phyloP scores from a whole-genome alignment of 1,284 basidiomycete species.

The Gymnopus androsaceus region DNA sequence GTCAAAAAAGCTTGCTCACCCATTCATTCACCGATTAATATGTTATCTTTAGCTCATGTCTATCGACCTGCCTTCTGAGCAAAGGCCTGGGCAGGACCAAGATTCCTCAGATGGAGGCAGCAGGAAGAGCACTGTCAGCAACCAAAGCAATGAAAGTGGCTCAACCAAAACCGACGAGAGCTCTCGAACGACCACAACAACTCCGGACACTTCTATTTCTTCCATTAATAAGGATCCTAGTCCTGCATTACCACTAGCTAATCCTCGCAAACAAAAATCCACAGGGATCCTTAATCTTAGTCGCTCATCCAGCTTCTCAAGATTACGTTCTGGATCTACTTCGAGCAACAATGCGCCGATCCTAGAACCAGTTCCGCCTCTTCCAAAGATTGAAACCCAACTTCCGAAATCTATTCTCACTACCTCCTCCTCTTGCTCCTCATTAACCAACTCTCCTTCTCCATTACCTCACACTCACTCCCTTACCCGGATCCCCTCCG shows the following conservation, averaged over 20 bases:
- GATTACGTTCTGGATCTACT: not conserved
- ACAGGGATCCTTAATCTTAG: slow-evolving; percentile 2
- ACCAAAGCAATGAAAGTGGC: not conserved
- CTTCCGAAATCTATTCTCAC: slow-evolving; percentile 6
- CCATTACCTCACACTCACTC: not conserved
- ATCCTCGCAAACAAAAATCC: slow-evolving; percentile 10
- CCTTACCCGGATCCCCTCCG: slow-evolving; percentile 18
- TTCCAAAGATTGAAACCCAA: not conserved
- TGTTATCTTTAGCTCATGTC: too few relatives aligned
- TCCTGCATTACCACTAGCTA: not conserved
- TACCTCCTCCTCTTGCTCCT: not conserved
- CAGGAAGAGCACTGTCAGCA: slow-evolving; percentile 1
- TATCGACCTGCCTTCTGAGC: too few relatives aligned
- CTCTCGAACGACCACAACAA: not conserved
- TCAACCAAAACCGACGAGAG: not conserved
- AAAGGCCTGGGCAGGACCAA: too few relatives aligned
- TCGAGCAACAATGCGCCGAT: not conserved
- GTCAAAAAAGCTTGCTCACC: too few relatives aligned
- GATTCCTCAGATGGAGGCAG: not conserved
- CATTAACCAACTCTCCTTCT: not conserved
- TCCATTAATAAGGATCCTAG: not conserved
- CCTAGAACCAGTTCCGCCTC: not conserved
- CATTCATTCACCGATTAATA: too few relatives aligned
- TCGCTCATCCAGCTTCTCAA: not conserved
- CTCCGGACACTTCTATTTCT: not conserved